Base-by-base conservation (phyloP, 768 basidiomycete species). In the Nidularia pulvinata region DNA sequence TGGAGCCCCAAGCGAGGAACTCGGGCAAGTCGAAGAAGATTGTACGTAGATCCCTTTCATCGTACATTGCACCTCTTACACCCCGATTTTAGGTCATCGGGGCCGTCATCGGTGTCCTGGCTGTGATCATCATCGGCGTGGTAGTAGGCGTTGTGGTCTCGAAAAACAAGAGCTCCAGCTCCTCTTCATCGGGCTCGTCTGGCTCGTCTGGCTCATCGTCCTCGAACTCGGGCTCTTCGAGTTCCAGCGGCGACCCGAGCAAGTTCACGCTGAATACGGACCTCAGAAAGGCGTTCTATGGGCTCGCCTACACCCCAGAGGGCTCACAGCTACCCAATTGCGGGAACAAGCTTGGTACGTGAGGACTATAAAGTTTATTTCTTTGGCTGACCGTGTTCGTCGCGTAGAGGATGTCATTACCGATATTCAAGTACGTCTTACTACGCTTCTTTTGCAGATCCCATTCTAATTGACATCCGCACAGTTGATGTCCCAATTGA, bases 401-500 rank as follows among this genome's bases (percentile, higher is more conserved):
- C 1, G n/a, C 55, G 10, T 42, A 80, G 81, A 70, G 16, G 75
- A 79, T 51, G 83, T 91, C 46, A 84, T 91, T 50, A 71, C 75
- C 59, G 89, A 91, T 65, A 80, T 91, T 9, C 89, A 90, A 78
- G 87, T 86, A 59, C 34, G 50, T 11, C 19, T 46, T 47, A 51
- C 53, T 51, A n/a, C 19, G 22, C 22, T 46, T 44, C 36, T 45
- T 5, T 14, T 22, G 42, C 22, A 33, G 39, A 47, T n/a, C 52
- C 11, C 58, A 35, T 58, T 11, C 57, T 67, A 48, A 65, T 62
- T 49, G 33, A 43, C 9, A 49, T 34, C 33, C 37, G 10, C 55
- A 14, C 58, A 91, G 86, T 77, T 93, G 37, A 69, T 96, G 60
- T 94, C 93, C 35, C 94, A 96, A 72, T 69, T 96, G 36, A 96